phyloP scores from a whole-genome alignment of 202 grass and related monocot genomes.

The Schoenoplectus tabernaemontani region DNA sequence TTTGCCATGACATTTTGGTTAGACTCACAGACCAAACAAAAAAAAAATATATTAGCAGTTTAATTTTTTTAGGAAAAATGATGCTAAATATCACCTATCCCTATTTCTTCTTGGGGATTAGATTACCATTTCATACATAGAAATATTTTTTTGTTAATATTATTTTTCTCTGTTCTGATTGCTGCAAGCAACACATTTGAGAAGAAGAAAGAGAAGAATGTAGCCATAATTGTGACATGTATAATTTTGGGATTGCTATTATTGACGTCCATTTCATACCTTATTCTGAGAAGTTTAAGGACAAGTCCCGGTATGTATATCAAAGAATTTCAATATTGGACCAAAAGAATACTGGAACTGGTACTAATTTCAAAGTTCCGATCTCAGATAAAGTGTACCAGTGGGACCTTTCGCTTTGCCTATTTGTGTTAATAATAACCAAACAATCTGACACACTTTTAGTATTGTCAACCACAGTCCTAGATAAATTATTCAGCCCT shows the following conservation, averaged over 20 bases:
- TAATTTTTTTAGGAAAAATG: neutral
- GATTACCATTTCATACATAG: neutral
- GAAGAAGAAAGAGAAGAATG: neutral
- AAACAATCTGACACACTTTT: neutral
- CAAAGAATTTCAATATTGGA: neutral
- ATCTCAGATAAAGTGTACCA: neutral
- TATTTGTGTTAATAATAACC: neutral
- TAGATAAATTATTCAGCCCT: neutral
- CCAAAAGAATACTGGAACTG: neutral
- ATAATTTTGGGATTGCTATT: conserved; percentile 5
- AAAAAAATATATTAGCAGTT: neutral
- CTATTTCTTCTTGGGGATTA: neutral
- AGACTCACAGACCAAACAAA: no score
- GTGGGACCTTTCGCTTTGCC: neutral
- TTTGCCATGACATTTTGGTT: neutral
- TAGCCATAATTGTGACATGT: conserved; percentile 7
- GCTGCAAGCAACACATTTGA: neutral
- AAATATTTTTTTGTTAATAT: neutral
- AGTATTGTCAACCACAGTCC: neutral
- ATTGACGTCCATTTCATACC: neutral
- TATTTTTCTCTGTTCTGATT: neutral
- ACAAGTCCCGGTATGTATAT: neutral
- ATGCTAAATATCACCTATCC: neutral
- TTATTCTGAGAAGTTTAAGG: neutral
- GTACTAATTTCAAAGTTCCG: neutral